phyloP scores from a whole-genome alignment of 2,329 filamentous ascomycete genomes.

The Cytospora paraplurivora region DNA sequence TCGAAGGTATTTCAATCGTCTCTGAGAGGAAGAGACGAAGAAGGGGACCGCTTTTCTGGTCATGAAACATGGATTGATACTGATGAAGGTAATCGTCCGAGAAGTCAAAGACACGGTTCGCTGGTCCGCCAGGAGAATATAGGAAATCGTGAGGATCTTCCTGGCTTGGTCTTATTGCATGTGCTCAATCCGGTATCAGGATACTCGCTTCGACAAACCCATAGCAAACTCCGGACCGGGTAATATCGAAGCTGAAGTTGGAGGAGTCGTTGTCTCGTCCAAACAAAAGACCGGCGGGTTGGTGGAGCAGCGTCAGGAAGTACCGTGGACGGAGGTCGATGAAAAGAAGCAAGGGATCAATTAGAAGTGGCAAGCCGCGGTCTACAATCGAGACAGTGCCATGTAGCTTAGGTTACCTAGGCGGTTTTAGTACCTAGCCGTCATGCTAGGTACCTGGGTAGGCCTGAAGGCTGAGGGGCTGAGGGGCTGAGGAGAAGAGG shows the following conservation, averaged over 20 bases:
- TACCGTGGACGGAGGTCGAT: conserved; percentile 12
- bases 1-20: conserved; percentile 10
- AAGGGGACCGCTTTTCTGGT: conserved; percentile 5
- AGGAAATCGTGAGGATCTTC: conserved; percentile 19
- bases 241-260: neutral
- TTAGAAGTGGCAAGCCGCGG: conserved; percentile 18
- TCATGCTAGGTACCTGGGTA: neutral
- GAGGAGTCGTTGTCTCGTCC: conserved; percentile 13
- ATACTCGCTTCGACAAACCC: conserved; percentile 10
- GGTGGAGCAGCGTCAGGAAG: conserved; percentile 11
- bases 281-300: conserved; percentile 8
- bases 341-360: conserved; percentile 3
- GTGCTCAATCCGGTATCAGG: conserved; percentile 14
- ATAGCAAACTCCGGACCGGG: neutral
- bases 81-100: conserved; percentile 16
- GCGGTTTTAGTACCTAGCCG: neutral
- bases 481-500: too few relatives aligned
- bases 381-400: conserved; percentile 2
- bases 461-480: too few relatives aligned
- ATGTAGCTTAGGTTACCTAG: neutral
- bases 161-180: conserved; percentile 10
- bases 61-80: conserved; percentile 14
- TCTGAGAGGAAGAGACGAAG: conserved; percentile 15
- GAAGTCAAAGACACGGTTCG: conserved; percentile 11
- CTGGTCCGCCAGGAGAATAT: conserved; percentile 4